Evolutionary conservation across 495 filamentous ascomycete genomes (phyloP), one percentile per base, ranked within the genome.

Genomic region (Rusavskia elegans): DNA sequence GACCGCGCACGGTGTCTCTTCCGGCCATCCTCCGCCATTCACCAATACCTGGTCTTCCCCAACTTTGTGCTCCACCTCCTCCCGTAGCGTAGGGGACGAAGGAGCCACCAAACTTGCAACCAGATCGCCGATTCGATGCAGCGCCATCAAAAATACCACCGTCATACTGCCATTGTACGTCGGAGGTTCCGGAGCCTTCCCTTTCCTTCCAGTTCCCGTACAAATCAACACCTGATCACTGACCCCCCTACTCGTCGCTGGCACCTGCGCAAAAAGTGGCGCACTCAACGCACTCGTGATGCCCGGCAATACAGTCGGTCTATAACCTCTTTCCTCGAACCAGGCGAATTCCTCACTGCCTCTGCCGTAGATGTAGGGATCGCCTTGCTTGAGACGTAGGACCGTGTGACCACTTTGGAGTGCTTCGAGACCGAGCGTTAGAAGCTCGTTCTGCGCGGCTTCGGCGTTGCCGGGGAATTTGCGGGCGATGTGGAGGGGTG

Each of bases 401-500:
- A 97, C 92, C 1, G 78, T 84, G 57, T 83, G 73, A 14, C 93
- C 93, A 4, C 74, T 73, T 36, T 76, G 70, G 20, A 90, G 69
- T 11, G 80, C 85, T 14, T 76, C 76, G 16, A 95, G 71, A 0
- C 87, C 92, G 59, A 87, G 72, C 35, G 75, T 69, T n/a, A 95
- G 77, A 16, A 98, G 79, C 64, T 98, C 92, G 54, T 85, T 82
- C 63, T 98, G 93, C 0, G 92, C 92, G 37, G 78, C 79, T 56
- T 98, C 92, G 36, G 92, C 92, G 58, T 97, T 97, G 13, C 92
- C 92, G 10, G 92, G 92, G 64, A 97, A 98, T 66, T 98, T 98
- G 56, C 89, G 84, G 8, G 92, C 92, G 60, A 97, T 97, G 59
- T 87, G 79, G 16, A 98, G 82, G 23, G 84, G 81, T 17, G 89